Conservation (phyloP, 164 flowering plant species). For the Echeveria elegans region DNA sequence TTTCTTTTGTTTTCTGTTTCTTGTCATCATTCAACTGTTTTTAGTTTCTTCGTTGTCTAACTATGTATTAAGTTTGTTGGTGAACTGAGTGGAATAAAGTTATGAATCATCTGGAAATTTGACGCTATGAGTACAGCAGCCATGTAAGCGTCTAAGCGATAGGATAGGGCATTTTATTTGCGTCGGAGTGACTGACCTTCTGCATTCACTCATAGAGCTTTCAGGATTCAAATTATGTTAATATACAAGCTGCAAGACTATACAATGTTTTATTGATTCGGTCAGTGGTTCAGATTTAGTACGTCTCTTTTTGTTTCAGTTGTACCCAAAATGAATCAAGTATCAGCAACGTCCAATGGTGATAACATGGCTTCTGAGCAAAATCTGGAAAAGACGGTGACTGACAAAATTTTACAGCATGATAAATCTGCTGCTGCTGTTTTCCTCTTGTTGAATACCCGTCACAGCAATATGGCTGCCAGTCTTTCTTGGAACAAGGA, state of each 20-base stretch:
- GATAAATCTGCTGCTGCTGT: slow-evolving; percentile 78
- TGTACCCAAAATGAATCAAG: slow-evolving; percentile 43
- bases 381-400: slow-evolving; percentile 39
- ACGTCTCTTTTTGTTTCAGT: slow-evolving; percentile 29
- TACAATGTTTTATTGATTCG: neutral
- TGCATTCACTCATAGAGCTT: neutral
- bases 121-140: neutral
- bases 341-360: slow-evolving; percentile 16
- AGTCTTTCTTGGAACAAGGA: slow-evolving; percentile 36
- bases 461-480: slow-evolving; percentile 35
- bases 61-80: neutral
- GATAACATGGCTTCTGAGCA: slow-evolving; percentile 17
- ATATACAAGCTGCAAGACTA: neutral
- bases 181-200: neutral
- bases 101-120: neutral
- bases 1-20: too few relatives aligned
- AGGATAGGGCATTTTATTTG: neutral
- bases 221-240: neutral
- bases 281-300: neutral
- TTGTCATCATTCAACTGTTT: neutral
- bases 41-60: neutral
- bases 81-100: neutral
- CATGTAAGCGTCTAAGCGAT: neutral
- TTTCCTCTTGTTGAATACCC: slow-evolving; percentile 40
- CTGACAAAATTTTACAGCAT: slow-evolving; percentile 37